phyloP scores from a whole-genome alignment of 2,329 filamentous ascomycete species.

The Pseudogymnoascus sp. region DNA sequence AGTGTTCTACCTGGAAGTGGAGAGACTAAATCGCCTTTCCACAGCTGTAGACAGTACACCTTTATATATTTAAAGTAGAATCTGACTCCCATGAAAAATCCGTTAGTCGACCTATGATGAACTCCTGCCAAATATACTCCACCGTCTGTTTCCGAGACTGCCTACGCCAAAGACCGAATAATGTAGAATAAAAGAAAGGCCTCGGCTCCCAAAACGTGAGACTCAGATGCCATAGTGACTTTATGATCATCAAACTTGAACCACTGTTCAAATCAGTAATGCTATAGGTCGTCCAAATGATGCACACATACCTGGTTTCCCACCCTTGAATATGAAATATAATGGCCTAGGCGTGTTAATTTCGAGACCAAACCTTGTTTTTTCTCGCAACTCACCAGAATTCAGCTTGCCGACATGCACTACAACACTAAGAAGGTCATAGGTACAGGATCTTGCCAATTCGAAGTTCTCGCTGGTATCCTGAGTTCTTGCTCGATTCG shows the following conservation, averaged over 20 bases:
- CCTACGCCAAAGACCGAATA: slow-evolving; percentile 50
- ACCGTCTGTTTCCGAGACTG: neutral
- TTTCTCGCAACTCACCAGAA: slow-evolving; percentile 43
- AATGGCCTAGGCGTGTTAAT: slow-evolving; percentile 52
- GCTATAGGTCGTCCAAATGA: neutral
- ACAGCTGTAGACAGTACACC: neutral
- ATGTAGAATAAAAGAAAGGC: slow-evolving; percentile 90
- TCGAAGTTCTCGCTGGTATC: slow-evolving; percentile 46
- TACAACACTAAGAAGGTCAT: slow-evolving; percentile 82
- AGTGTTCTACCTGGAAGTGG: slow-evolving; percentile 47
- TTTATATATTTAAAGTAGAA: neutral
- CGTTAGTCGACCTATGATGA: neutral
- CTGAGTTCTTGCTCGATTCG: slow-evolving; percentile 52
- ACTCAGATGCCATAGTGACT: slow-evolving; percentile 74
- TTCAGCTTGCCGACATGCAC: slow-evolving; percentile 92
- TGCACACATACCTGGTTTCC: slow-evolving; percentile 54
- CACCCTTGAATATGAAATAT: slow-evolving; percentile 79
- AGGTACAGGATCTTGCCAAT: slow-evolving; percentile 60
- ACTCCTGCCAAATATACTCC: slow-evolving; percentile 2
- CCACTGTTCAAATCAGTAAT: slow-evolving; percentile 51
- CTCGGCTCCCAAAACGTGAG: slow-evolving; percentile 76
- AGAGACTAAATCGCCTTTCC: slow-evolving; percentile 13
- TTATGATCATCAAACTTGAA: slow-evolving; percentile 94
- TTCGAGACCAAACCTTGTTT: neutral
- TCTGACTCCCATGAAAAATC: neutral